Evolutionary conservation across 2,329 filamentous ascomycete genomes (phyloP).

Genomic region (Penicillium thymicola): DNA sequence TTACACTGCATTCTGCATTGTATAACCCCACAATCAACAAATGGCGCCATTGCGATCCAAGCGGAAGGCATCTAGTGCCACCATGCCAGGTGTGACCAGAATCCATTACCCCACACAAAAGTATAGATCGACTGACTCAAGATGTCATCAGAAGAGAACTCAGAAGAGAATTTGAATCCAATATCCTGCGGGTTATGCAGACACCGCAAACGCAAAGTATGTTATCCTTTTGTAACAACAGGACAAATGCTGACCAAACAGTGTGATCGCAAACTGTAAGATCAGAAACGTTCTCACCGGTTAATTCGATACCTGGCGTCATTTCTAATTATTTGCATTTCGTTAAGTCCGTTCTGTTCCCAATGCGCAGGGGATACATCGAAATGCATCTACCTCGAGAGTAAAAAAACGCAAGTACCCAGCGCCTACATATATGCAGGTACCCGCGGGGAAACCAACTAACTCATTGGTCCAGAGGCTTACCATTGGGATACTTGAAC

Average conservation of each 20-base stretch:
- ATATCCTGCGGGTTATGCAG: conserved; percentile 24
- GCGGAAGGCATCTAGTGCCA: conserved; percentile 6
- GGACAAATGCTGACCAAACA: conserved; percentile 11
- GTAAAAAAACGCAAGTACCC: conserved; percentile 18
- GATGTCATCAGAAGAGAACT: conserved; percentile 6
- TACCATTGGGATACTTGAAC: conserved; percentile 23
- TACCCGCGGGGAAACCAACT: conserved; percentile 3
- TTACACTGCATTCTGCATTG: neutral
- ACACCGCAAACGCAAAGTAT: conserved; percentile 24
- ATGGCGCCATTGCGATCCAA: conserved; percentile 9
- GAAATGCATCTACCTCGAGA: conserved; percentile 22
- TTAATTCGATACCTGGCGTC: neutral
- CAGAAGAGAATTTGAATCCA: conserved; percentile 10
- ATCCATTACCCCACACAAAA: neutral
- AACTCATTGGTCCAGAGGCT: conserved; percentile 11
- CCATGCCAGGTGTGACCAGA: conserved; percentile 7
- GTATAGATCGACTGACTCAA: neutral
- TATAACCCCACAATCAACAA: neutral
- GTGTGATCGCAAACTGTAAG: conserved; percentile 24
- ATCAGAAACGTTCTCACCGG: neutral
- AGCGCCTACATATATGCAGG: neutral
- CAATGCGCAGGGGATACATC: conserved; percentile 19
- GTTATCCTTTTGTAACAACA: neutral
- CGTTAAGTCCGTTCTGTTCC: conserved; percentile 18
- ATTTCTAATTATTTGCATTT: neutral